Conservation (phyloP, 345 rosid genomes). For the Sisymbrium altissimum region DNA sequence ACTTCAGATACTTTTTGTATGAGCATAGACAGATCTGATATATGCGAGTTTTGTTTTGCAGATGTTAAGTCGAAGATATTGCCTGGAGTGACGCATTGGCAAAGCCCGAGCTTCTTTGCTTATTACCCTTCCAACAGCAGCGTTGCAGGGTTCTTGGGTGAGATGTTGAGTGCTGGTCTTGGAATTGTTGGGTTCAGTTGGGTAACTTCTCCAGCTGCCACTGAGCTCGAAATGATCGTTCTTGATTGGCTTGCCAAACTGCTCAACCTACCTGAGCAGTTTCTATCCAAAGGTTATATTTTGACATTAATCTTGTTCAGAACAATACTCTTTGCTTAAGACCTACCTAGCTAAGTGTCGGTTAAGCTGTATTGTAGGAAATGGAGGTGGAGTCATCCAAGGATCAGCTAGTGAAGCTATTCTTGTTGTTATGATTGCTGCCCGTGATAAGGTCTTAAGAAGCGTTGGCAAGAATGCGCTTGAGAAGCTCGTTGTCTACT, state of each 20-base stretch:
- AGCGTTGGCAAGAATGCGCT: conserved; percentile 57
- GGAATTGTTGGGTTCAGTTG: conserved; percentile 81
- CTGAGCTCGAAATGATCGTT: conserved; percentile 88
- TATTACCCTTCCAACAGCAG: conserved; percentile 89
- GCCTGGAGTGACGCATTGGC: conserved; percentile 93
- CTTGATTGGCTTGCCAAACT: conserved; percentile 86
- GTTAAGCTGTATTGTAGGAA: conserved; percentile 45
- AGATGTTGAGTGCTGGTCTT: conserved; percentile 92
- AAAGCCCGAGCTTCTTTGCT: conserved; percentile 77
- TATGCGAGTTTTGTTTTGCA: conserved; percentile 27
- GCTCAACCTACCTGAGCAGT: conserved; percentile 70
- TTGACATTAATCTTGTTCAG: too few relatives aligned
- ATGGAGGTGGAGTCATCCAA: conserved; percentile 92
- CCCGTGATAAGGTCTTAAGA: conserved; percentile 61
- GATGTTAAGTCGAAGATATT: conserved; percentile 70
- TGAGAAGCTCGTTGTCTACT: conserved; percentile 73
- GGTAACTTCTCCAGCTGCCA: conserved; percentile 92
- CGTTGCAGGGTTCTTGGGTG: conserved; percentile 88
- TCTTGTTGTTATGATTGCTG: conserved; percentile 73
- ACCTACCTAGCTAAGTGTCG: background rate
- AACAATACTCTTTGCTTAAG: background rate
- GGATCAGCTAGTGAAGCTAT: conserved; percentile 95
- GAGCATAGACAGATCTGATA: background rate
- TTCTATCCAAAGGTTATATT: conserved; percentile 78
- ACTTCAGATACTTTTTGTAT: background rate